Percentiles rank a stretch among this genome's conserved stretches.
Conservation (phyloP, 2,329 filamentous ascomycete genomes). For the Microcyclosporella mali region DNA sequence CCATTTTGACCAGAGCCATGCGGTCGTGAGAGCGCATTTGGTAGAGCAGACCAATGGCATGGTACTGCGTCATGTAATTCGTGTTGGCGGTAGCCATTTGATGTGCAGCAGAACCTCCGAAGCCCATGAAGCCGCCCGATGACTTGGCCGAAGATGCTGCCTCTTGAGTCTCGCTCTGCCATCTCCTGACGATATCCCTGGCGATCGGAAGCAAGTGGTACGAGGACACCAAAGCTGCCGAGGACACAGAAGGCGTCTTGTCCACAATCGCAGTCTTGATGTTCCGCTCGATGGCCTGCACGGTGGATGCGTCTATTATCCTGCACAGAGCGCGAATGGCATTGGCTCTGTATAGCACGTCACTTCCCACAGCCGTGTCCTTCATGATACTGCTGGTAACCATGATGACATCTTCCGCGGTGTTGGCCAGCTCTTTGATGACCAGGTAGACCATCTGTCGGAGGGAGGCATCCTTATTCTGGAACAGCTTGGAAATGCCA, state of each 20-base stretch:
- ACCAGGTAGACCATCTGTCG: slow-evolving; percentile 98
- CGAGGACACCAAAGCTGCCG: slow-evolving; percentile 89
- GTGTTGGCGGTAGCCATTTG: slow-evolving; percentile 68
- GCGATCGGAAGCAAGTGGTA: slow-evolving; percentile 97
- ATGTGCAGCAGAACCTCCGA: slow-evolving; percentile 70
- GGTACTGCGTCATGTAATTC: slow-evolving; percentile 97
- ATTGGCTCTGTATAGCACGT: slow-evolving; percentile 89
- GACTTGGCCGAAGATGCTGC: slow-evolving; percentile 87
- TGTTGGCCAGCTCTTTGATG: slow-evolving; percentile 93
- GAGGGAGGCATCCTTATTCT: slow-evolving; percentile 97
- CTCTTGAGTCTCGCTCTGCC: slow-evolving; percentile 98
- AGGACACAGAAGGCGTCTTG: slow-evolving; percentile 95
- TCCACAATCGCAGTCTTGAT: slow-evolving; percentile 99
- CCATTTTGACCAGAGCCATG: slow-evolving; percentile 99
- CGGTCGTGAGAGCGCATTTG: slow-evolving; percentile 96
- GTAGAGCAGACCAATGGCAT: slow-evolving; percentile 93
- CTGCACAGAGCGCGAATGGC: slow-evolving; percentile 91
- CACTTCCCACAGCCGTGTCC: slow-evolving; percentile 91
- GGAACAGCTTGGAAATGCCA: slow-evolving; percentile 97
- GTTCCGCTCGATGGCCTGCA: slow-evolving; percentile 94
- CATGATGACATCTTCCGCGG: slow-evolving; percentile 99
- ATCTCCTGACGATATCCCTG: slow-evolving; percentile 88
- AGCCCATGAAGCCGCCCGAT: slow-evolving; percentile 84
- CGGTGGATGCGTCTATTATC: slow-evolving; percentile 93
- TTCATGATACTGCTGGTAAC: slow-evolving; percentile 99